Conservation (phyloP, 163 green algal species). For the Scenedesmus sp. region DNA sequence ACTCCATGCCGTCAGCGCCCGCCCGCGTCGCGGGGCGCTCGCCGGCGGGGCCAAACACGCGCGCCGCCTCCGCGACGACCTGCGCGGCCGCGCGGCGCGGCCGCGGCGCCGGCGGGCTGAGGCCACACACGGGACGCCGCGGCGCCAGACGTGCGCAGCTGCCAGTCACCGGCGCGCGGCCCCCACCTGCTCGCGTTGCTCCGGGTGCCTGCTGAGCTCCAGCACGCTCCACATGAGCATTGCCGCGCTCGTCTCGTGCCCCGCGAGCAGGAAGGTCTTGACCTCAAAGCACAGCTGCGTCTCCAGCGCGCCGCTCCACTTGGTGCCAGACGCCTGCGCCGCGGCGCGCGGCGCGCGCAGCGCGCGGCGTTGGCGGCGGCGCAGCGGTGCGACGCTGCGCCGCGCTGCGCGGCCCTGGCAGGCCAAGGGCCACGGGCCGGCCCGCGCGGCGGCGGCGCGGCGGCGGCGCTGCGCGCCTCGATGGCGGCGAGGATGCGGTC, state of each 20-base stretch:
- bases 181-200: constrained; percentile 59
- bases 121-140: background rate
- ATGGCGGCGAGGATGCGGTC: constrained; percentile 82
- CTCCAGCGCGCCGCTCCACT: constrained; percentile 75
- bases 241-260: constrained; percentile 93
- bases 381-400: too few species aligned
- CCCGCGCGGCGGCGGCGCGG: too few species aligned
- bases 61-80: constrained; percentile 73
- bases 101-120: background rate
- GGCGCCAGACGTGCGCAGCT: background rate
- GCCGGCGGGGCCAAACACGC: constrained; percentile 56
- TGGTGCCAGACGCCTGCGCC: constrained; percentile 60
- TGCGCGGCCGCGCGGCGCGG: constrained; percentile 29
- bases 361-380: too few species aligned
- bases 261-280: constrained; percentile 97
- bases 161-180: background rate
- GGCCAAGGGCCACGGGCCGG: too few species aligned
- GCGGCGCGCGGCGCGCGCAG: too few species aligned
- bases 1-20: constrained; percentile 80
- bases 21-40: constrained; percentile 47
- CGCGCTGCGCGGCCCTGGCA: too few species aligned
- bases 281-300: constrained; percentile 95
- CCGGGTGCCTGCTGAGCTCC: constrained; percentile 72
- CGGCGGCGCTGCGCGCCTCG: constrained; percentile 45
- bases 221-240: constrained; percentile 95